phyloP scores from a whole-genome alignment of 2,329 filamentous ascomycete genomes.

The Beauveria asiatica region DNA sequence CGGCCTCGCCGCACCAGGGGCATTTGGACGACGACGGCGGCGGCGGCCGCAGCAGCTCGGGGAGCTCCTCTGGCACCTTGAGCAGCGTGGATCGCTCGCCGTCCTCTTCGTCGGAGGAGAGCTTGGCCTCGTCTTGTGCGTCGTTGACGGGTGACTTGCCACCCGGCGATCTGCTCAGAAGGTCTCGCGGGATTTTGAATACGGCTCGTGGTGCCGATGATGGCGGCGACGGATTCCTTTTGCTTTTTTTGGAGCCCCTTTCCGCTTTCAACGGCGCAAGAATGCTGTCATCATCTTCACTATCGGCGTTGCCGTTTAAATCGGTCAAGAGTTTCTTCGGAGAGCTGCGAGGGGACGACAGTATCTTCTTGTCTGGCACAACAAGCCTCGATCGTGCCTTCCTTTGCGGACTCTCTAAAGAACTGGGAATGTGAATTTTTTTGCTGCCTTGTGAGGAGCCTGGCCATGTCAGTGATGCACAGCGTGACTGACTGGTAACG shows the following conservation, averaged over 20 bases:
- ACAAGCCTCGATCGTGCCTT: background rate
- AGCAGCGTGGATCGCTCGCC: background rate
- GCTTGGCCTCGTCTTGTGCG: background rate
- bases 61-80: background rate
- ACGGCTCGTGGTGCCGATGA: constrained; percentile 14
- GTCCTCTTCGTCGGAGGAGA: background rate
- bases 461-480: background rate
- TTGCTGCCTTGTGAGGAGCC: constrained; percentile 5
- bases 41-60: background rate
- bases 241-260: background rate
- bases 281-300: constrained; percentile 3
- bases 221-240: constrained; percentile 3
- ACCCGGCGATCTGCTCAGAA: background rate
- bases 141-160: background rate
- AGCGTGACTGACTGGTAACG: background rate
- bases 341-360: constrained; percentile 2
- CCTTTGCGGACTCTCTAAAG: constrained; percentile 7
- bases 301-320: background rate
- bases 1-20: constrained; percentile 56
- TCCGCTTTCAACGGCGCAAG: background rate
- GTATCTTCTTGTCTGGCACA: background rate
- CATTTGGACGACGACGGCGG: constrained; percentile 32
- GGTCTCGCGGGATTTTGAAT: constrained; percentile 16
- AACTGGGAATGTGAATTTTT: background rate
- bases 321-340: background rate